Conservation (phyloP, 352 stramenopile species). For the Globisporangium nodosum region DNA sequence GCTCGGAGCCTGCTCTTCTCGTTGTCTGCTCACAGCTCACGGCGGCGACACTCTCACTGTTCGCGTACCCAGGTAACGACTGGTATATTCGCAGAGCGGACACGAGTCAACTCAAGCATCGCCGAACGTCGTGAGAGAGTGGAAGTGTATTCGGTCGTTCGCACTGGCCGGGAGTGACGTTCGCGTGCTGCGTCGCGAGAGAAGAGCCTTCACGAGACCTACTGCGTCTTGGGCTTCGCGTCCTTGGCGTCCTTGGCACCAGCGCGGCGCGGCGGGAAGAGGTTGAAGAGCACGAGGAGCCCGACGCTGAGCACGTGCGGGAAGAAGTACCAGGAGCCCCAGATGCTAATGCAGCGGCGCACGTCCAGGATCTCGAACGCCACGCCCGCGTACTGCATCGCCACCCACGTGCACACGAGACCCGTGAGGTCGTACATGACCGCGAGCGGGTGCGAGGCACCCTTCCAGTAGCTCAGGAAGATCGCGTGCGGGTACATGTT, state of each 20-base stretch:
- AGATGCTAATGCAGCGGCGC: constrained; percentile 66
- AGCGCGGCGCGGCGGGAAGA: constrained; percentile 46
- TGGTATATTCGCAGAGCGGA: too few species aligned
- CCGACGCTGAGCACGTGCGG: constrained; percentile 58
- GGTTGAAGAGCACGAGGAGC: constrained; percentile 52
- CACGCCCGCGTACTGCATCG: constrained; percentile 83
- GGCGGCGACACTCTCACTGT: too few species aligned
- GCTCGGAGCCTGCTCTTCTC: too few species aligned
- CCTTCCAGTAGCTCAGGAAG: constrained; percentile 77
- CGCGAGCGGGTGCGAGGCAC: constrained; percentile 64
- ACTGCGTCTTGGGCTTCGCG: constrained; percentile 38
- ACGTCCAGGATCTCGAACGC: constrained; percentile 83
- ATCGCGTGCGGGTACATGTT: constrained; percentile 69
- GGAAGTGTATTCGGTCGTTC: too few species aligned
- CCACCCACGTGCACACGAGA: constrained; percentile 74
- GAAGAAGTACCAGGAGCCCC: constrained; percentile 79
- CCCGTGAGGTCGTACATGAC: constrained; percentile 74
- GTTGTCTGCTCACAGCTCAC: too few species aligned
- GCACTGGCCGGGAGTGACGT: too few species aligned
- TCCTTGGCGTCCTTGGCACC: constrained; percentile 10
- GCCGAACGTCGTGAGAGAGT: too few species aligned
- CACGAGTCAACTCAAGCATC: too few species aligned
- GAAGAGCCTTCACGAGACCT: constrained; percentile 4
- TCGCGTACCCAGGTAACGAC: too few species aligned
- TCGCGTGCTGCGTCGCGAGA: too few species aligned